phyloP scores from a whole-genome alignment of 345 rosid species.

The Chamaenerion angustifolium region DNA sequence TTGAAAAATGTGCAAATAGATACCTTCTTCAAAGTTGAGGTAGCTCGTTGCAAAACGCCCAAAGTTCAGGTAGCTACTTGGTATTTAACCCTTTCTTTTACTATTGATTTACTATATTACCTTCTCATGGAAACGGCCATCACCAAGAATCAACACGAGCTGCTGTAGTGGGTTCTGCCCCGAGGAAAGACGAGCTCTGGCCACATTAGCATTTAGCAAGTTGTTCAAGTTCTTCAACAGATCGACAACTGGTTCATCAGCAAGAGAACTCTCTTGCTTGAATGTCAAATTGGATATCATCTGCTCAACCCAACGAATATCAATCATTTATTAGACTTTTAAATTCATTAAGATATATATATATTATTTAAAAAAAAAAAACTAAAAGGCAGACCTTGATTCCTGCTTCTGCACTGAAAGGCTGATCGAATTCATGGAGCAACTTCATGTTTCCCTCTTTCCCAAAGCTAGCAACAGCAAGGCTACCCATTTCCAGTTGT shows the following conservation, averaged over 20 bases:
- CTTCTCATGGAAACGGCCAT: slow-evolving; percentile 86
- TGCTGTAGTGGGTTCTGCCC: slow-evolving; percentile 95
- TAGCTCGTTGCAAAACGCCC: too few species aligned
- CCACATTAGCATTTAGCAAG: slow-evolving; percentile 56
- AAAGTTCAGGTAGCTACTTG: too few species aligned
- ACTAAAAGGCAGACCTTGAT: slow-evolving; percentile 38
- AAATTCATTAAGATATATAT: not conserved
- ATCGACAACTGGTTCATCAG: slow-evolving; percentile 70
- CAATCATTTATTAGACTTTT: not conserved
- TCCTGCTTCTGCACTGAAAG: slow-evolving; percentile 77
- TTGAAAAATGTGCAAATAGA: too few species aligned
- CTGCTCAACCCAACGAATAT: slow-evolving; percentile 21
- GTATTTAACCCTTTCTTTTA: too few species aligned
- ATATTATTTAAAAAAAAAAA: not conserved
- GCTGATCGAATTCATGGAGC: slow-evolving; percentile 81
- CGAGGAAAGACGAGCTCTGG: slow-evolving; percentile 61
- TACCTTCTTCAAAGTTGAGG: too few species aligned
- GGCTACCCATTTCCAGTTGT: slow-evolving; percentile 84
- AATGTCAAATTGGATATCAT: slow-evolving; percentile 79
- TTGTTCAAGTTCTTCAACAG: slow-evolving; percentile 51
- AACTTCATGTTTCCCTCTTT: slow-evolving; percentile 65
- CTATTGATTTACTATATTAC: too few species aligned
- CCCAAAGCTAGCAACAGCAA: slow-evolving; percentile 88
- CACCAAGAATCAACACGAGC: slow-evolving; percentile 82
- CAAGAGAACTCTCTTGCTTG: slow-evolving; percentile 72